Conservation (phyloP, 2,329 filamentous ascomycete genomes). For the Venturia carpophila region DNA sequence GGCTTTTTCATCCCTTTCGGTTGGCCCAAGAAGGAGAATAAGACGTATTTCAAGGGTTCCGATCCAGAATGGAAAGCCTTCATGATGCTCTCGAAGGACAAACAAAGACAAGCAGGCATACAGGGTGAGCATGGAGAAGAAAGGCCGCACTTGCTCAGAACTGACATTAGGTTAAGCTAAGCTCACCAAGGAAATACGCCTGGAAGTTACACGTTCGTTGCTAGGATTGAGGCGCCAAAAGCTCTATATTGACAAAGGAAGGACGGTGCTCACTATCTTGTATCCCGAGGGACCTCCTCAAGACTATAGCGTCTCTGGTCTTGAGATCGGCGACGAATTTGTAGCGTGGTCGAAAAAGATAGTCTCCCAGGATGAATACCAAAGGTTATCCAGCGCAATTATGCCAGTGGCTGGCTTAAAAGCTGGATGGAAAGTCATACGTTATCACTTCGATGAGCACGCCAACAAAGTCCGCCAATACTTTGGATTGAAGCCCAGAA, state of each 20-base stretch:
- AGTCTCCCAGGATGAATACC: constrained; percentile 35
- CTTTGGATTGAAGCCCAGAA: constrained; percentile 21
- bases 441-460: constrained; percentile 31
- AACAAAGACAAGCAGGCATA: constrained; percentile 32
- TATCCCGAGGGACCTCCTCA: constrained; percentile 42
- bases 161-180: constrained; percentile 26
- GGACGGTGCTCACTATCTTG: constrained; percentile 41
- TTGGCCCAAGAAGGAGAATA: constrained; percentile 35
- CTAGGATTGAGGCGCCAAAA: constrained; percentile 26
- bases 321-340: constrained; percentile 32
- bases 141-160: neutral
- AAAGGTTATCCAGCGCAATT: constrained; percentile 31
- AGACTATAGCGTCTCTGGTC: constrained; percentile 42
- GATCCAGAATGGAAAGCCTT: constrained; percentile 49
- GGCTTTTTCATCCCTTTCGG: constrained; percentile 43
- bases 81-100: constrained; percentile 38
- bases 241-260: constrained; percentile 36
- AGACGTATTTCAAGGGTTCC: constrained; percentile 41
- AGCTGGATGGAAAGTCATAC: constrained; percentile 29
- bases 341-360: constrained; percentile 35
- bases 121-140: constrained; percentile 25
- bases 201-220: constrained; percentile 24
- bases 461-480: constrained; percentile 30
- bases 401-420: constrained; percentile 32
- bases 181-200: constrained; percentile 32